Evolutionary conservation across 345 rosid genomes (phyloP).

Genomic region (Adansonia digitata): DNA sequence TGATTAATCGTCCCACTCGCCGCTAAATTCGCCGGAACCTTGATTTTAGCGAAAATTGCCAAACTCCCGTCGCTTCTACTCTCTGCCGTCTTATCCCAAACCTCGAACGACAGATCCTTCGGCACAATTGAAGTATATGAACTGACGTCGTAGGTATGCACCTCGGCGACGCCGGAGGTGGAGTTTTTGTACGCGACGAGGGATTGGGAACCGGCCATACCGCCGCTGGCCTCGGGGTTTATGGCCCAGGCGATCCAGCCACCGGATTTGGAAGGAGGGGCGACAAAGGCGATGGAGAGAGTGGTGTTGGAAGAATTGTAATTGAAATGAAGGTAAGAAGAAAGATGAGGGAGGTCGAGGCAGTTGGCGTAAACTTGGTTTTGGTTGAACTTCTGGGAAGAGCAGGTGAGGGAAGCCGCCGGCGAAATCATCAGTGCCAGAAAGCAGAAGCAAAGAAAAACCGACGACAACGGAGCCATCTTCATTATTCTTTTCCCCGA

Average conservation of each 20-base stretch:
- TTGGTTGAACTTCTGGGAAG: constrained; percentile 42
- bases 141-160: constrained; percentile 40
- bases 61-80: constrained; percentile 31
- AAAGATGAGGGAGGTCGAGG: constrained; percentile 62
- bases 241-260: constrained; percentile 85
- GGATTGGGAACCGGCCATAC: constrained; percentile 70
- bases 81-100: constrained; percentile 65
- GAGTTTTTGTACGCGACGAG: constrained; percentile 46
- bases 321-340: constrained; percentile 68
- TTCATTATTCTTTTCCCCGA: background rate
- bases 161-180: constrained; percentile 27
- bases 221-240: constrained; percentile 60
- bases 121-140: constrained; percentile 24
- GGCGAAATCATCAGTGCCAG: constrained; percentile 34
- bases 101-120: constrained; percentile 48
- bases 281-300: constrained; percentile 63
- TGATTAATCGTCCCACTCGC: constrained; percentile 50
- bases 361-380: constrained; percentile 49
- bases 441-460: constrained; percentile 10
- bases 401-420: constrained; percentile 50
- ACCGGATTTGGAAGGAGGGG: constrained; percentile 39
- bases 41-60: constrained; percentile 51
- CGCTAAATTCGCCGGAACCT: constrained; percentile 52
- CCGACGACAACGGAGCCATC: constrained; percentile 7
- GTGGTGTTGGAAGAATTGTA: constrained; percentile 53